Evolutionary conservation across 306 rosid genomes (phyloP).

Genomic region (Bauhinia variegata): DNA sequence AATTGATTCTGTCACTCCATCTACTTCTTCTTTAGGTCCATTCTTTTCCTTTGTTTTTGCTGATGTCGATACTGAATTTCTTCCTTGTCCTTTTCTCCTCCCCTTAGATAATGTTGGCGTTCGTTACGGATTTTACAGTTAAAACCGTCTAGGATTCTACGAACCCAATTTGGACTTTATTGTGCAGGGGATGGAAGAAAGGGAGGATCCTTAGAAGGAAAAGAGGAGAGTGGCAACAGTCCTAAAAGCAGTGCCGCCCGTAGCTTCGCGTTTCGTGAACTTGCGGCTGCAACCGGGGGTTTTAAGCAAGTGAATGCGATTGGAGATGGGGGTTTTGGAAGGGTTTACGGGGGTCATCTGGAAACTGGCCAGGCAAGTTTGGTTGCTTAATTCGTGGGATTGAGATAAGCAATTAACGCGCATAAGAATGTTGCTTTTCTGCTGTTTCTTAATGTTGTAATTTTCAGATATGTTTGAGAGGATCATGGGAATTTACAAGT

Average conservation of each 20-base stretch:
- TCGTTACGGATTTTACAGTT: slow-evolving; percentile 39
- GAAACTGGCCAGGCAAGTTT: slow-evolving; percentile 64
- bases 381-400: no score
- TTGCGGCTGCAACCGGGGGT: slow-evolving; percentile 75
- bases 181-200: slow-evolving; percentile 45
- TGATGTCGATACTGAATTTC: background rate
- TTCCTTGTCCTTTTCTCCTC: no score
- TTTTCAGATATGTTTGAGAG: no score
- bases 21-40: no score
- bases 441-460: no score
- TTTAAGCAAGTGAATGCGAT: slow-evolving; percentile 72
- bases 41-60: background rate
- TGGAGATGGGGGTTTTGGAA: slow-evolving; percentile 99
- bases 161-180: background rate
- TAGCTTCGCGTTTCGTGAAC: slow-evolving; percentile 71
- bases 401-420: no score
- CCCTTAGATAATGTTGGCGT: background rate
- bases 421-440: no score
- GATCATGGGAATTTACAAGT: no score
- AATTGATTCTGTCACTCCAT: slow-evolving; percentile 37
- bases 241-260: slow-evolving; percentile 40
- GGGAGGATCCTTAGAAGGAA: slow-evolving; percentile 33
- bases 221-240: slow-evolving; percentile 37
- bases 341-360: slow-evolving; percentile 86
- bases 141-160: background rate